phyloP scores from a whole-genome alignment of 257 asterid genomes.

The Solanum paucissectum region DNA sequence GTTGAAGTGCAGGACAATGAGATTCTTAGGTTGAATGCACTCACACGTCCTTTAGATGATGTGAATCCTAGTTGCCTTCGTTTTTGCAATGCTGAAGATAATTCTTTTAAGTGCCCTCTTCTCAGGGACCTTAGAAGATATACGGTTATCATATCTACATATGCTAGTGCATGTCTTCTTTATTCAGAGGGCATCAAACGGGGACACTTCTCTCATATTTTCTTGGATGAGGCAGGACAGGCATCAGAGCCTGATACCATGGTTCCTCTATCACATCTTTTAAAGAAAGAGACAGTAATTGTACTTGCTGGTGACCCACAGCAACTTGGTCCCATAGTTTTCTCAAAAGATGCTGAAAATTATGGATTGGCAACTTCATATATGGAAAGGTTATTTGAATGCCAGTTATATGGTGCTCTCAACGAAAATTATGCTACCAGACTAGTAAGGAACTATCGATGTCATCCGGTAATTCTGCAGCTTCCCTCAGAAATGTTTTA shows the following conservation, averaged over 20 bases:
- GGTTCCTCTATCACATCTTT: conserved; percentile 74
- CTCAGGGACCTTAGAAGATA: conserved; percentile 25
- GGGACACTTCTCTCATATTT: conserved; percentile 73
- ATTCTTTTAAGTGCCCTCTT: conserved; percentile 48
- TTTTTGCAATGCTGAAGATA: conserved; percentile 51
- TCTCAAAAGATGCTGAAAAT: conserved; percentile 55
- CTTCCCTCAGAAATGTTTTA: conserved; percentile 82
- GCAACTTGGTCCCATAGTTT: conserved; percentile 88
- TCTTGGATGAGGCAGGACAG: conserved; percentile 98
- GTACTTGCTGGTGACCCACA: conserved; percentile 93
- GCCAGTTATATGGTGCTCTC: conserved; percentile 32
- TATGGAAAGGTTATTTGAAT: conserved; percentile 66
- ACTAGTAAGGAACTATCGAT: conserved; percentile 64
- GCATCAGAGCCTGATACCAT: conserved; percentile 96
- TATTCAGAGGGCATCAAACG: conserved; percentile 50
- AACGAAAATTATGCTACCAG: conserved; percentile 40
- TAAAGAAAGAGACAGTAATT: conserved; percentile 27
- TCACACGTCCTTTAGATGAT: conserved; percentile 62
- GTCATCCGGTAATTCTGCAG: conserved; percentile 55
- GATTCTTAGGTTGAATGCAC: conserved; percentile 70
- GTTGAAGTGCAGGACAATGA: conserved; percentile 23
- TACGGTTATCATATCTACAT: conserved; percentile 68
- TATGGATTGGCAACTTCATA: conserved; percentile 70
- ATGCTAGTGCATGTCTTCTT: conserved; percentile 57
- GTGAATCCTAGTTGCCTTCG: conserved; percentile 37